Evolutionary conservation across 495 filamentous ascomycete genomes (phyloP).

Genomic region (Talaromyces wortmannii): DNA sequence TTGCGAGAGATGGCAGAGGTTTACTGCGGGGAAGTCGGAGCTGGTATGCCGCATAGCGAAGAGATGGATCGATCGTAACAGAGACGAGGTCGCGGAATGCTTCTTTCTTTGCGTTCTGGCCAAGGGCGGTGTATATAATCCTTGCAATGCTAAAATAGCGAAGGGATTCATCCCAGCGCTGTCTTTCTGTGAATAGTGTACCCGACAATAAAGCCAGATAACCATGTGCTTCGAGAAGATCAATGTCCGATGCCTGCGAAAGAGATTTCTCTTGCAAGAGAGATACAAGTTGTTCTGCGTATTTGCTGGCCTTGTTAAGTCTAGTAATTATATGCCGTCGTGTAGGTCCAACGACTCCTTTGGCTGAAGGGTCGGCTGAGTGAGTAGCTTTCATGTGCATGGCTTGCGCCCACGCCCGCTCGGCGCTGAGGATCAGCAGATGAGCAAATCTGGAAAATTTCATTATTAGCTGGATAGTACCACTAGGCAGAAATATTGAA

Average conservation of each 20-base stretch:
- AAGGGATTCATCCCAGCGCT: slow-evolving; percentile 76
- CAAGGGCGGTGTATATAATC: slow-evolving; percentile 75
- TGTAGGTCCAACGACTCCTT: slow-evolving; percentile 70
- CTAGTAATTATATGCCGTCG: slow-evolving; percentile 83
- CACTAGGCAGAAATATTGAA: background rate
- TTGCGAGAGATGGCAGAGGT: slow-evolving; percentile 69
- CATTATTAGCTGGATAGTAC: slow-evolving; percentile 9
- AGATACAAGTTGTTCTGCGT: slow-evolving; percentile 60
- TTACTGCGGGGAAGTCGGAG: slow-evolving; percentile 75
- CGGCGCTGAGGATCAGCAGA: slow-evolving; percentile 74
- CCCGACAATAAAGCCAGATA: slow-evolving; percentile 72
- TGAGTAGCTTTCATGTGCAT: slow-evolving; percentile 88
- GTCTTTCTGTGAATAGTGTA: slow-evolving; percentile 74
- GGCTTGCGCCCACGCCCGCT: slow-evolving; percentile 93
- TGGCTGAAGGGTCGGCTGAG: slow-evolving; percentile 60
- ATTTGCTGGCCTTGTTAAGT: slow-evolving; percentile 67
- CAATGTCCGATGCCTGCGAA: slow-evolving; percentile 59
- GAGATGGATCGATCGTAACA: slow-evolving; percentile 83
- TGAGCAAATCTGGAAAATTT: slow-evolving; percentile 57
- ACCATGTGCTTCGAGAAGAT: slow-evolving; percentile 80
- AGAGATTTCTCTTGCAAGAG: slow-evolving; percentile 51
- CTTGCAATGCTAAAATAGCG: slow-evolving; percentile 66
- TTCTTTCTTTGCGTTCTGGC: slow-evolving; percentile 57
- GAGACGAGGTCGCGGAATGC: slow-evolving; percentile 78
- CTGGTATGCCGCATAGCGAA: slow-evolving; percentile 92